Base-by-base conservation (phyloP, 169 alveolate species). In the Cryptosporidium ryanae region DNA sequence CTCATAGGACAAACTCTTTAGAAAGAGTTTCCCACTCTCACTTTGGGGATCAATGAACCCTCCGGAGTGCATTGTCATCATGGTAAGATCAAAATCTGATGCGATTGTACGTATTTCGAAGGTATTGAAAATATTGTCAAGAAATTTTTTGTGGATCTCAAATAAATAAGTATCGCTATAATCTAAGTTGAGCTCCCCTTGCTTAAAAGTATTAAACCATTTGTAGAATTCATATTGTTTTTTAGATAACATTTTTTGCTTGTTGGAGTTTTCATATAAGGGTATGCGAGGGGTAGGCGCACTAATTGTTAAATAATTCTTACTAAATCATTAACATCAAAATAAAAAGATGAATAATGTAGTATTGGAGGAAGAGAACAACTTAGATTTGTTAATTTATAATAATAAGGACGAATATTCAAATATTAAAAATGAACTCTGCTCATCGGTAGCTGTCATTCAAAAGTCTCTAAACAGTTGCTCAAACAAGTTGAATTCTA, bases 1-100 rank as follows among this genome's bases (percentile, higher is more conserved):
- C 17, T 76, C 87, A 21, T 12, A 7, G 18, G 87, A 76, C 46
- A 76, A 38, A 27, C 87, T 76, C 34, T 59, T 59, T 7, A 61
- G 59, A 43, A 76, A 76, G 3, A 57, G 43, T 7, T 23, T 59
- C 8, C 87, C 87, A 21, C 25, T 25, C 8, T 18, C 44, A 76
- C 52, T 52, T 18, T 34, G 43, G n/a, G 87, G 87, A 46, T 76
- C 64, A 23, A 76, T 76, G 15, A 57, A 76, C 21, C 87, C 87
- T 2, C 87, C 87, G 15, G 87, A 76, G 49, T 76, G 87, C 27
- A 27, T 76, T n/a, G 61, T 76, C 87, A 76, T 76, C 70, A 76
- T 59, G 0, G 87, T 76, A 32, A 76, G 17, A 46, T 76, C 87
- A 55, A 76, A 76, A 59, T 76, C 87, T 10, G 87, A 38, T n/a